Conservation (phyloP, 441 rosid genomes). For the Erodium texanum region DNA sequence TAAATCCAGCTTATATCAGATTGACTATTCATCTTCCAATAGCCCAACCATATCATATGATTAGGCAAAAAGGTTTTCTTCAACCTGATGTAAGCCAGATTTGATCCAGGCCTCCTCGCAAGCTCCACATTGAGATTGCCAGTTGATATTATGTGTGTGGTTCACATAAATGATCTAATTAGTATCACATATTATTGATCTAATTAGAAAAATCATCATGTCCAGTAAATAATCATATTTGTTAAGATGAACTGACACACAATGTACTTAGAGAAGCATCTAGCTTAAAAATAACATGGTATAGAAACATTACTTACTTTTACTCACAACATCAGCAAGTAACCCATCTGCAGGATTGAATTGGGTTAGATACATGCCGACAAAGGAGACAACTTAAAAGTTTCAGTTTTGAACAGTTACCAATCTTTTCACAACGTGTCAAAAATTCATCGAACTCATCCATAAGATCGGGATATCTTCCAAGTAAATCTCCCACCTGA, state of each 20-base stretch:
- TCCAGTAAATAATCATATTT: background rate
- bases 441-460: constrained; percentile 76
- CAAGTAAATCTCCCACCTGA: constrained; percentile 74
- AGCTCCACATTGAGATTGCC: background rate
- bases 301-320: constrained; percentile 52
- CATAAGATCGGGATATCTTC: constrained; percentile 75
- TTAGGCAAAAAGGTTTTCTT: background rate
- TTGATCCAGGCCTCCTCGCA: background rate
- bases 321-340: constrained; percentile 73
- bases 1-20: constrained; percentile 5
- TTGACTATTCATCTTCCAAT: background rate
- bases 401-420: constrained; percentile 31
- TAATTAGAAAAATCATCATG: background rate
- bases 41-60: background rate
- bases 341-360: constrained; percentile 64
- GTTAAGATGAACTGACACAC: background rate
- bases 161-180: background rate
- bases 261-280: constrained; percentile 7
- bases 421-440: constrained; percentile 76
- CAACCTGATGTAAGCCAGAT: background rate
- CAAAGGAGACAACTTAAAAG: constrained; percentile 20
- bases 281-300: too few relatives aligned
- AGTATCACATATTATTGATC: background rate
- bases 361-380: constrained; percentile 20
- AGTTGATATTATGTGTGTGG: background rate